Conservation (phyloP, 2,329 filamentous ascomycete genomes). For the Aurifilum marmelostoma region DNA sequence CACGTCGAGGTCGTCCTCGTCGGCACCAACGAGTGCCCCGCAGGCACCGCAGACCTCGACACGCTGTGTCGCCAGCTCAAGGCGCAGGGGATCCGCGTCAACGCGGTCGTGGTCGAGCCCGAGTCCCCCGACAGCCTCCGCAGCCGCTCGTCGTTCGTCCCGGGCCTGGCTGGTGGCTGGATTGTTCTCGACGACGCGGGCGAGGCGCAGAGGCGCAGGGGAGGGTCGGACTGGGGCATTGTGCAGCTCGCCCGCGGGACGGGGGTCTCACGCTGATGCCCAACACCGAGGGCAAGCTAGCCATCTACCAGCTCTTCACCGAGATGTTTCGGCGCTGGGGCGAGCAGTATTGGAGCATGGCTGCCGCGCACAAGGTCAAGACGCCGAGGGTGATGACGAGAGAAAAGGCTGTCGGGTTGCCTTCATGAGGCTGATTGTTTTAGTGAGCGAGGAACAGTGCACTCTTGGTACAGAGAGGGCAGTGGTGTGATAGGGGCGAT, state of each 20-base stretch:
- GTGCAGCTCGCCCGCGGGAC: slow-evolving; percentile 22
- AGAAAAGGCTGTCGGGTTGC: neutral
- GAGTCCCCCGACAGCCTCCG: neutral
- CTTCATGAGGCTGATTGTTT: neutral
- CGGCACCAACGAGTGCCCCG: slow-evolving; percentile 21
- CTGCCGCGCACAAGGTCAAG: neutral
- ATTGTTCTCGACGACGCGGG: neutral
- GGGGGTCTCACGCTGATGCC: slow-evolving; percentile 21
- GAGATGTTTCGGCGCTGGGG: slow-evolving; percentile 27
- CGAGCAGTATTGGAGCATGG: slow-evolving; percentile 18
- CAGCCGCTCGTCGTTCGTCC: slow-evolving; percentile 12
- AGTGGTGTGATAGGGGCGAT: neutral
- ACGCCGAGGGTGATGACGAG: neutral
- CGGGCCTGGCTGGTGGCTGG: slow-evolving; percentile 11
- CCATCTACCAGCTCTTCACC: slow-evolving; percentile 21
- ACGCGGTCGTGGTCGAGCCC: slow-evolving; percentile 21
- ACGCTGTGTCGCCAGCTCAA: slow-evolving; percentile 14
- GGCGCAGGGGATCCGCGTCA: slow-evolving; percentile 14
- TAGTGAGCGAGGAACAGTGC: neutral
- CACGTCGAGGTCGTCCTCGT: slow-evolving; percentile 22
- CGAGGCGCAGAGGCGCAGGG: neutral
- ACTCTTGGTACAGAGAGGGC: neutral
- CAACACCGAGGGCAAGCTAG: slow-evolving; percentile 24
- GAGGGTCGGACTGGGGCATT: slow-evolving; percentile 13
- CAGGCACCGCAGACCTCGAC: slow-evolving; percentile 10